Evolutionary conservation across 2,329 filamentous ascomycete species (phyloP), one percentile per base, ranked within the genome.

Genomic region (Teratosphaeriaceae sp.): DNA sequence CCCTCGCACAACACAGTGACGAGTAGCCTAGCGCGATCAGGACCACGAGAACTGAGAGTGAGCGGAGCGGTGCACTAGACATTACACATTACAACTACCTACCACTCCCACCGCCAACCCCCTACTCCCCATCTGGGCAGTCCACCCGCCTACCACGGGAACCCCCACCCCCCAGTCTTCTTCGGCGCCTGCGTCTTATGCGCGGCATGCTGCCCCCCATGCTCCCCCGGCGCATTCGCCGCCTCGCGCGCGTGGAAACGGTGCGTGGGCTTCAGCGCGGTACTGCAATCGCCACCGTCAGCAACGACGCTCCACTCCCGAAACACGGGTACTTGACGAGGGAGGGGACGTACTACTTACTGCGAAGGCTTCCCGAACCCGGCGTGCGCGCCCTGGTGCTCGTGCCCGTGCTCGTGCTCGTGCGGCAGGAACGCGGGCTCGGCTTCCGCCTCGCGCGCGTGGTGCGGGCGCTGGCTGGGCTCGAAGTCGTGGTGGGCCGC

Each of bases 81-180:
- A 15, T 6, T 31, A 31, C 29, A 31, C 29, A 31, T 11, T 31
- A 31, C 29, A 16, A 31, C 16, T 31, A 31, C 29, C 15, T 7
- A 6, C 5, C n/a, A n/a, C n/a, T n/a, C n/a, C n/a, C n/a, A n/a
- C n/a, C n/a, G n/a, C n/a, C n/a, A n/a, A n/a, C n/a, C n/a, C n/a
- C n/a, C n/a, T n/a, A n/a, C 27, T 30, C 5, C 27, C 27, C 27
- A 30, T 30, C 27, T n/a, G 15, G 11, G 18, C 18, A n/a, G 15
- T 18, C 15, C 29, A 33, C 8, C 29, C 6, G 8, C 29, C 38
- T 41, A 41, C 39, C 39, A 41, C 8, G 39, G 39, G 19, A 41
- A 41, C 27, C 39, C 39, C 39, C 39, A 41, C 20, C 39, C 39
- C n/a, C 38, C 38, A 31, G 38, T 13, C 23, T 16, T 30, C 38